Evolutionary conservation across 208 protist species (phyloP).

Genomic region (Endotrypanum monterogeii): DNA sequence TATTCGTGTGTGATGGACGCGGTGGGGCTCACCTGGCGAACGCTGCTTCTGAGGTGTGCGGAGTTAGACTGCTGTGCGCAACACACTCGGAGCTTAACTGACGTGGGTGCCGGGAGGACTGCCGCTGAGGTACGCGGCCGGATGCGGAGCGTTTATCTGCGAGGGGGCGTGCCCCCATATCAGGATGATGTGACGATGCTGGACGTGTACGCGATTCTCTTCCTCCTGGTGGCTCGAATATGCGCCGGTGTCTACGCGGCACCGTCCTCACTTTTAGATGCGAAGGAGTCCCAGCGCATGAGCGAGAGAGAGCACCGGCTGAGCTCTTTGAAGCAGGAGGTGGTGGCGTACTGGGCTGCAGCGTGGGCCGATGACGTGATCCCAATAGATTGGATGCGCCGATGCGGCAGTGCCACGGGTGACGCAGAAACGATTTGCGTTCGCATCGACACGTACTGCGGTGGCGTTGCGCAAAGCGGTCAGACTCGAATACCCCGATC

Average conservation of each 20-base stretch:
- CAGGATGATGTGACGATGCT: background rate
- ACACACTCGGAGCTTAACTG: background rate
- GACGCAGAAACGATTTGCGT: background rate
- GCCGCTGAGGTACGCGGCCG: background rate
- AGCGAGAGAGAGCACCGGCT: background rate
- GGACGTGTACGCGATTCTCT: constrained; percentile 13
- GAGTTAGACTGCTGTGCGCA: background rate
- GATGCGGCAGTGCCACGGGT: background rate
- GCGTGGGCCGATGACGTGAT: constrained; percentile 1
- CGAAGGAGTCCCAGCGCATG: background rate
- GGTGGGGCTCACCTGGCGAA: constrained; percentile 1
- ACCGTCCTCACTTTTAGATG: background rate
- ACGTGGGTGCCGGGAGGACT: background rate
- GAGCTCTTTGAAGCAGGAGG: constrained; percentile 1
- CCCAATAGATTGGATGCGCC: background rate
- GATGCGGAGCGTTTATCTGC: background rate
- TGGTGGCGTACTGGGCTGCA: constrained; percentile 2
- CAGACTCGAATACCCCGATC: background rate
- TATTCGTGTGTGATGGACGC: background rate
- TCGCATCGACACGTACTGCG: constrained; percentile 1
- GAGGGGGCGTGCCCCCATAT: background rate
- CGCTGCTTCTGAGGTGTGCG: background rate
- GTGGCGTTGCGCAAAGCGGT: background rate
- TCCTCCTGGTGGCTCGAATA: background rate
- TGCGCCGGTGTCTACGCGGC: background rate